These are phyloP conservation scores for Lunasporangiospora selenospora DNA, from an alignment of 192 early-diverging fungal genomes.

Conservation along the genomic window DNA sequence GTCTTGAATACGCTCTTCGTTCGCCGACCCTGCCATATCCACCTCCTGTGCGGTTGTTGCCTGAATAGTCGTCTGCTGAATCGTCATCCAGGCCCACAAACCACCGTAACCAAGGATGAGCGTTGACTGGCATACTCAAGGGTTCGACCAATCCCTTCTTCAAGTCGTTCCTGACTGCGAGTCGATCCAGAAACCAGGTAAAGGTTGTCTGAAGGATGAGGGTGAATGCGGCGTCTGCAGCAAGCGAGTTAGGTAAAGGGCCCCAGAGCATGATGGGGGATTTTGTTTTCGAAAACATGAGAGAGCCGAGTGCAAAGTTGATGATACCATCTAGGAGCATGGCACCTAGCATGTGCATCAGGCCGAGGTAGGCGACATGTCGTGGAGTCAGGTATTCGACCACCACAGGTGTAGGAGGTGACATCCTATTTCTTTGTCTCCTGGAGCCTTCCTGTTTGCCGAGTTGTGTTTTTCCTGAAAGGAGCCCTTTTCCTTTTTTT, in stretches of 20 bases:
- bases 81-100: conserved; percentile 15
- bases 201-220: conserved; percentile 23
- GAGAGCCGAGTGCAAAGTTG: conserved; percentile 28
- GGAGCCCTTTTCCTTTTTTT: too few relatives aligned
- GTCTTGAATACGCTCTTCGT: too few relatives aligned
- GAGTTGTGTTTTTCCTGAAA: too few relatives aligned
- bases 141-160: conserved; percentile 26
- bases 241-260: conserved; percentile 21
- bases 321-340: conserved; percentile 21
- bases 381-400: conserved; percentile 9
- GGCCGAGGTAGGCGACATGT: conserved; percentile 17
- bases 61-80: too few relatives aligned
- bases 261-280: conserved; percentile 17
- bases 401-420: too few relatives aligned
- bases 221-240: conserved; percentile 15
- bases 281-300: conserved; percentile 18
- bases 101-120: conserved; percentile 20
- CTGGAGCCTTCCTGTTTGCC: too few relatives aligned
- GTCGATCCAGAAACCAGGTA: conserved; percentile 24
- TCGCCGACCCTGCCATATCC: too few relatives aligned
- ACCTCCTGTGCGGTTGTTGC: too few relatives aligned
- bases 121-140: conserved; percentile 6
- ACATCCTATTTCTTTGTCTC: too few relatives aligned
- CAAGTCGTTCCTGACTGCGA: conserved; percentile 16
- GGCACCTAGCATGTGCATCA: conserved; percentile 30